phyloP scores from a whole-genome alignment of 768 basidiomycete species.

The Phylloporus arenicola region DNA sequence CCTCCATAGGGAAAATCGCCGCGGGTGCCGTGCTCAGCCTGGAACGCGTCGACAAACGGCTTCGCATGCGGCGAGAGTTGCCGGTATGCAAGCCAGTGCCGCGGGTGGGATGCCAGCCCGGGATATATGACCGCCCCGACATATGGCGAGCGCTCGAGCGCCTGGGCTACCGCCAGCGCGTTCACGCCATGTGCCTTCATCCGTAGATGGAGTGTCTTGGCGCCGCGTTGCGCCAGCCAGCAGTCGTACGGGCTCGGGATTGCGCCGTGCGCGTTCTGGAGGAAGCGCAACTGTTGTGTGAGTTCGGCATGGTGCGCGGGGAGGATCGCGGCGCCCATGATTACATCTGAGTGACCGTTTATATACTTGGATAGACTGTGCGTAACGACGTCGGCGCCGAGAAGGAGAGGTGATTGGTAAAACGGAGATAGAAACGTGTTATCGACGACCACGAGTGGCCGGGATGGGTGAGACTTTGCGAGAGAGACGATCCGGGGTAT shows the following conservation, averaged over 20 bases:
- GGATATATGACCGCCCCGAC: conserved; percentile 88
- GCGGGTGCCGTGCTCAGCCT: conserved; percentile 9
- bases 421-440: conserved; percentile 94
- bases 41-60: conserved; percentile 49
- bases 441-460: conserved; percentile 83
- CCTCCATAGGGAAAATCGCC: conserved; percentile 84
- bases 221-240: conserved; percentile 86
- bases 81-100: conserved; percentile 56
- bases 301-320: conserved; percentile 48
- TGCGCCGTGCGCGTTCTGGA: conserved; percentile 86
- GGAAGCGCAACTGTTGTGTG: conserved; percentile 62
- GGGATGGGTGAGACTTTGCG: conserved; percentile 54
- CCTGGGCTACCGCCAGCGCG: conserved; percentile 68
- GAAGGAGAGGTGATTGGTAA: conserved; percentile 81
- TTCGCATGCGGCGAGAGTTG: conserved; percentile 66
- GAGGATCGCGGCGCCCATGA: conserved; percentile 82
- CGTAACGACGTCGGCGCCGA: conserved; percentile 79
- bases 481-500: conserved; percentile 66
- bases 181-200: conserved; percentile 85
- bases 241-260: conserved; percentile 82
- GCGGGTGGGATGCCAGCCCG: conserved; percentile 63
- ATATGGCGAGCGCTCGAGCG: conserved; percentile 46
- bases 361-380: conserved; percentile 89
- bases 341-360: conserved; percentile 90
- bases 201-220: conserved; percentile 86